Evolutionary conservation across 768 basidiomycete genomes (phyloP), one percentile per base, ranked within the genome.

Genomic region (Psilocybe sp.): DNA sequence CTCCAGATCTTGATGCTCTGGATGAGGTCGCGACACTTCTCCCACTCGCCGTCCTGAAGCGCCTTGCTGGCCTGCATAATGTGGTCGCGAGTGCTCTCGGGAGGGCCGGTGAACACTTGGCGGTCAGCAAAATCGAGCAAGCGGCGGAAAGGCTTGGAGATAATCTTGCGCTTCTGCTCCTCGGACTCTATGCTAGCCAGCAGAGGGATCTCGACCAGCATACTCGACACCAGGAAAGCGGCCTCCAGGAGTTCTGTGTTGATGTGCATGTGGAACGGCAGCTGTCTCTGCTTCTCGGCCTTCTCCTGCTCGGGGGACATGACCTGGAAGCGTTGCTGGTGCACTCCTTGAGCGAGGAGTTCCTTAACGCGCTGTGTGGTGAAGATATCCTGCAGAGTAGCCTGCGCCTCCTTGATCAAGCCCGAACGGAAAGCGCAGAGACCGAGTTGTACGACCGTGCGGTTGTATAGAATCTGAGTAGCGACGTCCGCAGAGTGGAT

Each of bases 231-330:
- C 38, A 99, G 79, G 77, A 98, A 99, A 1, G 93, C 97, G 15
- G 95, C 95, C 69, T 98, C 97, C 48, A 98, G 76, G 8, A 99
- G 77, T 69, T 98, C 97, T 12, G 97, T 92, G 73, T 98, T 99
- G 71, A 98, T 94, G 69, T 99, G 97, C 89, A 98, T 90, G 69
- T 99, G 97, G 86, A 98, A 99, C 23, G 97, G 97, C 18, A 99
- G 78, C 60, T 98, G 92, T 32, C 97, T 82, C 57, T 93, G 87
- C 57, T 94, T 91, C 68, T 99, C 97, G 2, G 94, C 85, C 64
- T 94, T 90, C 67, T 99, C 97, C 70, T 99, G 97, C 68, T 99
- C 97, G 1, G 92, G 92, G 11, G 88, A 82, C 50, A 95, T 73
- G 8, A 82, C 80, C 58, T 91, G 88, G 76, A 85, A 96, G 32